Evolutionary conservation across 306 rosid species (phyloP), one percentile per base, ranked within the genome.

Genomic region (Heteromeles arbutifolia): DNA sequence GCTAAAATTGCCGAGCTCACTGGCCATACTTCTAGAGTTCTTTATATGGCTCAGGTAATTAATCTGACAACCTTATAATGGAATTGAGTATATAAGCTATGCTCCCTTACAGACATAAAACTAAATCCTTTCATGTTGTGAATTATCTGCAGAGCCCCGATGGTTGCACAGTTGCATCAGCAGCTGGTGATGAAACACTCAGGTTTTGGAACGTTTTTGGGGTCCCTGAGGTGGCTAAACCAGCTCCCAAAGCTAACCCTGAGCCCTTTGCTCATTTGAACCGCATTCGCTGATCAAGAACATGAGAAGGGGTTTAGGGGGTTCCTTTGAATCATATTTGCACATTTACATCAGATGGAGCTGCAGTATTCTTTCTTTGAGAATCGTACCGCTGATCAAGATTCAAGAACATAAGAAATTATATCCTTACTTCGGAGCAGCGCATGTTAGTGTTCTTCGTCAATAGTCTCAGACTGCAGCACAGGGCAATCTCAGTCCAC

Each of bases 11-110:
- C 87, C 12, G 97, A 92, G 82, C 93, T 92, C 79, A 85, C 69
- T 5, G 96, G 97, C 41, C 97, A 92, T 69, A 84, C 92, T 19
- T 92, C 97, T 11, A 88, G 97, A 70, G 97, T 92, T 78, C 90
- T 90, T 41, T 88, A 24, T 67, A 87, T 92, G 93, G 80, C 92
- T 26, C 88, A 80, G 86, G 85, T 82, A 59, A 34, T 48, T 18
- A 41, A 65, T 13, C 19, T 34, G 54, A 48, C 13, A 53, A 22
- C 50, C 28, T 67, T 67, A 21, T 32, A 37, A 39, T 14, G n/a
- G 4, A 37, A 48, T 48, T 48, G 21, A 48, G 1, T 15, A 15
- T 10, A 11, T 39, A 21, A 67, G 25, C 43, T 9, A 21, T 28
- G 39, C 6, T 15, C 17, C 21, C 17, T 17, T 18, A 3, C 8